Evolutionary conservation across 2,329 filamentous ascomycete genomes (phyloP).

Genomic region (Diaporthe sp.): DNA sequence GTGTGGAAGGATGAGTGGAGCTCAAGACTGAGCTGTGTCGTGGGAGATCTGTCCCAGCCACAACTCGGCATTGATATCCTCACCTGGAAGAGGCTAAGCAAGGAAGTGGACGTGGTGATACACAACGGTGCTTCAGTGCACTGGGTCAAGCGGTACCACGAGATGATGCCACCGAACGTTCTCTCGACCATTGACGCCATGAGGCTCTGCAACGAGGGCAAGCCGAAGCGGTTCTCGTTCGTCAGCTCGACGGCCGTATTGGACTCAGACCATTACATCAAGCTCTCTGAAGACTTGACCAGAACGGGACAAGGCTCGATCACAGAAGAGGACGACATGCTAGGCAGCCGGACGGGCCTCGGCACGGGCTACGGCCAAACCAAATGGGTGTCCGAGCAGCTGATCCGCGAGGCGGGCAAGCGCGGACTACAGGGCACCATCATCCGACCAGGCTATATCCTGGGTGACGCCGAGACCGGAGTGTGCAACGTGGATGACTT

Average conservation of each 20-base stretch:
- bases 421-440: slow-evolving; percentile 83
- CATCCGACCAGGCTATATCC: slow-evolving; percentile 87
- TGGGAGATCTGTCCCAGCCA: slow-evolving; percentile 81
- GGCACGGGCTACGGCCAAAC: slow-evolving; percentile 91
- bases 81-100: slow-evolving; percentile 74
- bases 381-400: slow-evolving; percentile 83
- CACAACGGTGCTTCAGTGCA: slow-evolving; percentile 88
- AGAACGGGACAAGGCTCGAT: slow-evolving; percentile 75
- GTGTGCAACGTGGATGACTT: slow-evolving; percentile 90
- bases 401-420: slow-evolving; percentile 83
- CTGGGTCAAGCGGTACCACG: slow-evolving; percentile 84
- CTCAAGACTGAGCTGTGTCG: slow-evolving; percentile 73
- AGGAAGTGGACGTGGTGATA: slow-evolving; percentile 79
- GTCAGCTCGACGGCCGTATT: slow-evolving; percentile 87
- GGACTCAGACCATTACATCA: slow-evolving; percentile 85
- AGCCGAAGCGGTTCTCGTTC: slow-evolving; percentile 84
- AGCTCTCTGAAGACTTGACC: slow-evolving; percentile 75
- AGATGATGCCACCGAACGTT: slow-evolving; percentile 79
- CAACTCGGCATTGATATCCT: slow-evolving; percentile 78
- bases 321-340: slow-evolving; percentile 82
- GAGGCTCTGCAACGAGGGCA: slow-evolving; percentile 80
- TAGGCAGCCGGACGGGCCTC: slow-evolving; percentile 81
- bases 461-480: slow-evolving; percentile 79
- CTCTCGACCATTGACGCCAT: slow-evolving; percentile 83
- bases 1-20: slow-evolving; percentile 81